These are phyloP conservation scores for Dentipellis sp. DNA, from an alignment of 768 basidiomycete genomes.

Conservation along the genomic window DNA sequence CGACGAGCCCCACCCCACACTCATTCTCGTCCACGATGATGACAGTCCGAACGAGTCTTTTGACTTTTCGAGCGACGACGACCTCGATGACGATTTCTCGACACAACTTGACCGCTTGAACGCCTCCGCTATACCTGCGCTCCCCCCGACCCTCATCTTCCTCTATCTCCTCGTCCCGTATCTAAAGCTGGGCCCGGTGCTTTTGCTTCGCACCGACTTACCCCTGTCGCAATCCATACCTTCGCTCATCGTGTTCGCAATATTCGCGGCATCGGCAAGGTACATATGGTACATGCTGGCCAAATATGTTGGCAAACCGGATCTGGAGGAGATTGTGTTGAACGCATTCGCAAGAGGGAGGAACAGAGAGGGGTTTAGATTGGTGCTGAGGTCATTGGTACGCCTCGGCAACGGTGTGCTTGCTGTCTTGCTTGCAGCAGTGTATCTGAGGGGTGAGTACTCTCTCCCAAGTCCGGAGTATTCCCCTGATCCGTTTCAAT, in stretches of 20 bases:
- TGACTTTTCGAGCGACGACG: constrained; percentile 35
- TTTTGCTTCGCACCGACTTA: constrained; percentile 38
- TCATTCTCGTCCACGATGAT: constrained; percentile 53
- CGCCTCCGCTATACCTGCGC: constrained; percentile 38
- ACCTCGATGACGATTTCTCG: constrained; percentile 25
- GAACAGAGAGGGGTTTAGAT: constrained; percentile 39
- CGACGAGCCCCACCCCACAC: constrained; percentile 31
- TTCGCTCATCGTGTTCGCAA: constrained; percentile 42
- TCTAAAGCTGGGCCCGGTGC: constrained; percentile 62
- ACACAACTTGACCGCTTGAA: constrained; percentile 17
- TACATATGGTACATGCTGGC: constrained; percentile 76
- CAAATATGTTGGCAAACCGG: constrained; percentile 54
- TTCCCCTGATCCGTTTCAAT: constrained; percentile 10
- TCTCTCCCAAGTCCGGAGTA: neutral
- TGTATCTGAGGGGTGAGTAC: constrained; percentile 60
- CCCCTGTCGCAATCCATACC: constrained; percentile 43
- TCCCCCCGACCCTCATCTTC: constrained; percentile 49
- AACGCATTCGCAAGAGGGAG: constrained; percentile 48
- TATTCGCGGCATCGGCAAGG: constrained; percentile 48
- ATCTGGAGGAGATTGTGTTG: constrained; percentile 57
- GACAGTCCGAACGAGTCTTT: constrained; percentile 28
- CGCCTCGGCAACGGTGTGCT: constrained; percentile 35
- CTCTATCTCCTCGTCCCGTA: constrained; percentile 63
- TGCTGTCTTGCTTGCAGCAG: constrained; percentile 42
- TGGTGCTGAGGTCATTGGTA: constrained; percentile 34